Base-by-base conservation (phyloP, 768 basidiomycete species). In the Sarcomyxa edulis region DNA sequence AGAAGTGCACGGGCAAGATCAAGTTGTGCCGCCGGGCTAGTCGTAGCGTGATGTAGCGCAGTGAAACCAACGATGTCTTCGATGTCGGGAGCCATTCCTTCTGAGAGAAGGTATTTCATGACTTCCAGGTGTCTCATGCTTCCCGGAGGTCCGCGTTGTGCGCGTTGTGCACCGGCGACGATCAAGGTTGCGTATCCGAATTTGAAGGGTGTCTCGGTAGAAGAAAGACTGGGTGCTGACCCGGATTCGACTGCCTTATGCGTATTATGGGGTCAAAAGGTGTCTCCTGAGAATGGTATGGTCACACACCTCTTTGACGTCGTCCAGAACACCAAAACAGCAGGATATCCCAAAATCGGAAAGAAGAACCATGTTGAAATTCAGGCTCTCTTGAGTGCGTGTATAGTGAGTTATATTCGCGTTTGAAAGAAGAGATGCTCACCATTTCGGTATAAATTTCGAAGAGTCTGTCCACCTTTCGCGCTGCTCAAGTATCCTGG, bases 11-110 rank as follows among this genome's bases (percentile, higher is more conserved):
- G 62, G 0, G 58, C 53, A 14, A 75, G 50, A 8, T 61, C 56
- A 6, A 53, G 30, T 19, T 58, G 47, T 0, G 56, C 50, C 2
- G 32, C 14, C 0, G 49, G 47, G 0, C 56, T 54, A 5, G 61
- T 61, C 6, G 65, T 64, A 0, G 61, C 56, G 48, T 76, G 74
- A 32, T 71, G 65, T 4, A 78, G 61, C 1, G 78, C 69, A 1
- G 72, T 77, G 53, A 59, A 59, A 3, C 72, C 72, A 7, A 53
- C 60, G 30, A 78, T 66, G 40, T 77, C 77, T 2, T 54, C 53
- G 1, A 61, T 15, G 35, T 75, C 59, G 3, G 61, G 51, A 3
- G 71, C 58, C 0, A 66, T 56, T 9, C 74, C 73, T 0, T 51
- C 43, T 0, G 60, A 49, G 26, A 77, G 54, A 16, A 80, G 64